These are phyloP conservation scores for Funneliformis mosseae DNA, from an alignment of 192 early-diverging fungal genomes.

Conservation along the genomic window DNA sequence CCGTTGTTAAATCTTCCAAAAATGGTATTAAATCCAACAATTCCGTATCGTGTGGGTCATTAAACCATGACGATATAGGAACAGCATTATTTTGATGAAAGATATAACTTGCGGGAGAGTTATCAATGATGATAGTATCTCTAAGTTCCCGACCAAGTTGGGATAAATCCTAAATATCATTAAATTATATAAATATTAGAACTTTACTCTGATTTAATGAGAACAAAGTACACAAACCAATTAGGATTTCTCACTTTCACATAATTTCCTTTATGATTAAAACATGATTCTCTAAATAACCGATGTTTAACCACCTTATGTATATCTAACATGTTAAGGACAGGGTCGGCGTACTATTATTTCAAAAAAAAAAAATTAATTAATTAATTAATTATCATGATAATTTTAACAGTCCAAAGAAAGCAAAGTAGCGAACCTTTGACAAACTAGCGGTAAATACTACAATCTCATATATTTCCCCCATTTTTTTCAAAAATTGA, in stretches of 20 bases:
- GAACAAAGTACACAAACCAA: not conserved
- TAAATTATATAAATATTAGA: not conserved
- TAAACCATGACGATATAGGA: constrained; percentile 94
- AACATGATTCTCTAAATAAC: constrained; percentile 95
- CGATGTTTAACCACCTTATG: constrained; percentile 85
- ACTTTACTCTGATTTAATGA: not conserved
- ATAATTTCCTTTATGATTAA: constrained; percentile 94
- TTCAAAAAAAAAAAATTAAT: constrained; percentile 5
- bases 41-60: constrained; percentile 95
- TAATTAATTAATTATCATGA: not conserved
- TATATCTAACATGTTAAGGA: constrained; percentile 90
- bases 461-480: constrained; percentile 88
- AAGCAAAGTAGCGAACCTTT: constrained; percentile 56
- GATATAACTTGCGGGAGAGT: constrained; percentile 93
- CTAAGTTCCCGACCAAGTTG: constrained; percentile 84
- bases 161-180: constrained; percentile 69
- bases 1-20: constrained; percentile 84
- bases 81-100: constrained; percentile 97
- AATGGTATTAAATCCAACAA: constrained; percentile 93
- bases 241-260: constrained; percentile 69
- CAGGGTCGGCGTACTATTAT: constrained; percentile 94
- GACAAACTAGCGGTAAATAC: constrained; percentile 94
- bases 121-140: constrained; percentile 91
- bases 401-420: not conserved
- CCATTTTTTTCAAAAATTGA: constrained; percentile 84